These are phyloP conservation scores for Haplosporangium sp. DNA, from an alignment of 371 early-diverging fungal species.

Conservation along the genomic window DNA sequence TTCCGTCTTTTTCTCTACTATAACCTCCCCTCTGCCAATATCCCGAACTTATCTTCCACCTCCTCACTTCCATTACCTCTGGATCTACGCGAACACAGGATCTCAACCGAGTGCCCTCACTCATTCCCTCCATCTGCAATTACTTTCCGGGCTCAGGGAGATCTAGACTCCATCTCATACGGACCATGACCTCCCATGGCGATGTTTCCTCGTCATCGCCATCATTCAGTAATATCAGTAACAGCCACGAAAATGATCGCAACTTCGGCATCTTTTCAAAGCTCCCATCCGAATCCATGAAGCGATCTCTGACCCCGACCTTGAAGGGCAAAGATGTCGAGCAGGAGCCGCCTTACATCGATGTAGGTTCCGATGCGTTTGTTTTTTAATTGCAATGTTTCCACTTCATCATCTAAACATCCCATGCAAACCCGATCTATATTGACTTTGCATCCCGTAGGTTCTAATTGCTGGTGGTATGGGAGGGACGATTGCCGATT, in stretches of 20 bases:
- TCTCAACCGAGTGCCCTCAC: neutral
- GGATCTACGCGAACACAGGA: no score
- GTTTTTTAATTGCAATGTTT: no score
- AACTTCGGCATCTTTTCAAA: slow-evolving; percentile 21
- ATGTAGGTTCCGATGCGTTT: slow-evolving; percentile 18
- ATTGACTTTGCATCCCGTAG: slow-evolving; percentile 40
- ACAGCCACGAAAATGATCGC: neutral
- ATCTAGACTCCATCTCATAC: neutral
- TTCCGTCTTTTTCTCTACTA: no score
- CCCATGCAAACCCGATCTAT: neutral
- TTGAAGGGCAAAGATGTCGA: slow-evolving; percentile 10
- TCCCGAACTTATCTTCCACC: no score
- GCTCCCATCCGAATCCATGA: slow-evolving; percentile 20
- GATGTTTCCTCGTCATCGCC: slow-evolving; percentile 5
- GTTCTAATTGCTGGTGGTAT: slow-evolving; percentile 76
- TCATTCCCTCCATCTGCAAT: neutral
- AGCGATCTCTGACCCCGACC: slow-evolving; percentile 22
- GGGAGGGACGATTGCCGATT: slow-evolving; percentile 79
- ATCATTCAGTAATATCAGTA: slow-evolving; percentile 1
- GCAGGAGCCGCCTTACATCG: slow-evolving; percentile 49
- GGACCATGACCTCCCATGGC: slow-evolving; percentile 32
- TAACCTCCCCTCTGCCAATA: no score
- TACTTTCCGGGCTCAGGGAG: neutral
- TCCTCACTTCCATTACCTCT: no score
- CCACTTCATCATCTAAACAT: neutral